A percentile compares a stretch with the other conserved stretches of the same genome.
Conservation (phyloP, 2,329 filamentous ascomycete genomes). For the Epicoccum sorghinum region DNA sequence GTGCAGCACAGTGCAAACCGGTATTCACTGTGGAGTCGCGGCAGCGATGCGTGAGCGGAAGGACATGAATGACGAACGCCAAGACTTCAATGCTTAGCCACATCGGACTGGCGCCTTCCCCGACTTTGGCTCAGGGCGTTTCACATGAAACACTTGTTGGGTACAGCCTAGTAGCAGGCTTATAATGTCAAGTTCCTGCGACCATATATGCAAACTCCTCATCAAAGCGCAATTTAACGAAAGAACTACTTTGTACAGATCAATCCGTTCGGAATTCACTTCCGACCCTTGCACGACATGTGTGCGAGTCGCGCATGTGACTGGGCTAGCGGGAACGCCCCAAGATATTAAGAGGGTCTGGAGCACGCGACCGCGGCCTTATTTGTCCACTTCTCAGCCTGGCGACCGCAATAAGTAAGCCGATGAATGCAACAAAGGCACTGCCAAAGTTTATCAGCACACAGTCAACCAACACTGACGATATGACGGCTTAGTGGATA, state of each 20-base stretch:
- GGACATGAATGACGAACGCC: slow-evolving; percentile 2
- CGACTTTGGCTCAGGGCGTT: neutral
- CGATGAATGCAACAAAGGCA: neutral
- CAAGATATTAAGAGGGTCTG: slow-evolving; percentile 1
- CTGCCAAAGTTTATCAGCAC: too few relatives aligned
- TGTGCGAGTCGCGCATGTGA: slow-evolving; percentile 5
- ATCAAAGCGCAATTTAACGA: too few relatives aligned
- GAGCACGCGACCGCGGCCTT: slow-evolving; percentile 10
- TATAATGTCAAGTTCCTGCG: too few relatives aligned
- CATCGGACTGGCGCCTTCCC: slow-evolving; percentile 8
- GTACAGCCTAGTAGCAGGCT: neutral
- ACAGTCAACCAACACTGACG: too few relatives aligned
- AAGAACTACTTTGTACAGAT: neutral
- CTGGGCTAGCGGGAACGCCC: slow-evolving; percentile 7
- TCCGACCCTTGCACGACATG: slow-evolving; percentile 11
- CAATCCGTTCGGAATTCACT: neutral
- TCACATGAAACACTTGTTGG: neutral
- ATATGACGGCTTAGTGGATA: too few relatives aligned
- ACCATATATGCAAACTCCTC: too few relatives aligned
- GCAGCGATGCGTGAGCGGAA: slow-evolving; percentile 13
- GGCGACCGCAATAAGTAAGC: neutral
- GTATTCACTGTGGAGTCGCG: slow-evolving; percentile 27
- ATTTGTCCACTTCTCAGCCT: neutral
- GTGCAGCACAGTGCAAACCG: slow-evolving; percentile 26
- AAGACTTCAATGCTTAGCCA: slow-evolving; percentile 19